Evolutionary conservation across 768 basidiomycete species (phyloP).

Genomic region (Amanita phalloides): DNA sequence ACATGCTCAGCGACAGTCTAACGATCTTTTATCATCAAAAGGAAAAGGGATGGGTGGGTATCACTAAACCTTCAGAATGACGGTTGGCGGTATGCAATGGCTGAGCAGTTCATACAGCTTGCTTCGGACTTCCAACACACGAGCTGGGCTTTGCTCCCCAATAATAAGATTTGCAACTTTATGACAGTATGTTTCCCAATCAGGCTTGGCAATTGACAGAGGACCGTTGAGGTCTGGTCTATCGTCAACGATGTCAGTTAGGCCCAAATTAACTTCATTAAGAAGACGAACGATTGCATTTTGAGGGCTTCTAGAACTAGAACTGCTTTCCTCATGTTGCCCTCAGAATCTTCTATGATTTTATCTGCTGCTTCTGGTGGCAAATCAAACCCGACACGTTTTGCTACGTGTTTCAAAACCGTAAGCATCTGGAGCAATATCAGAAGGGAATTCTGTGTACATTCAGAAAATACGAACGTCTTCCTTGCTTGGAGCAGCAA

Average conservation of each 20-base stretch:
- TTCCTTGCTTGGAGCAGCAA: slow-evolving; percentile 71
- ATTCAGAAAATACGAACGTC: slow-evolving; percentile 40
- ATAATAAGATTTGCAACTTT: slow-evolving; percentile 89
- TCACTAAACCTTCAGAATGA: slow-evolving; percentile 70
- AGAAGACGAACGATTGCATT: slow-evolving; percentile 76
- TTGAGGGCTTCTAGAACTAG: slow-evolving; percentile 92
- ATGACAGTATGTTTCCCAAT: slow-evolving; percentile 96
- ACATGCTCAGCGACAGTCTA: slow-evolving; percentile 89
- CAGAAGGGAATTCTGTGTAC: neutral
- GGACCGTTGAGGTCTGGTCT: slow-evolving; percentile 80
- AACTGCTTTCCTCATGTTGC: slow-evolving; percentile 92
- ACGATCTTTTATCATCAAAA: neutral
- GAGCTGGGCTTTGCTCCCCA: slow-evolving; percentile 78
- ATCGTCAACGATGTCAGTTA: slow-evolving; percentile 4
- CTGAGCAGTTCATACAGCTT: slow-evolving; percentile 94
- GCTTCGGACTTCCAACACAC: slow-evolving; percentile 83
- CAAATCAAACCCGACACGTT: slow-evolving; percentile 70
- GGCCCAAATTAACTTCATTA: neutral
- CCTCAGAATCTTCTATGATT: slow-evolving; percentile 72
- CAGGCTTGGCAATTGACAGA: slow-evolving; percentile 87
- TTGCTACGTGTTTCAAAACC: slow-evolving; percentile 74
- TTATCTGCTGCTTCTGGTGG: slow-evolving; percentile 65
- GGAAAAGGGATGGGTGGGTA: neutral
- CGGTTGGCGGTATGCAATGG: slow-evolving; percentile 92
- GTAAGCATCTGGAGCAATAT: slow-evolving; percentile 51